These are phyloP conservation scores for Daphne laureola DNA, from an alignment of 441 rosid genomes.

Conservation along the genomic window DNA sequence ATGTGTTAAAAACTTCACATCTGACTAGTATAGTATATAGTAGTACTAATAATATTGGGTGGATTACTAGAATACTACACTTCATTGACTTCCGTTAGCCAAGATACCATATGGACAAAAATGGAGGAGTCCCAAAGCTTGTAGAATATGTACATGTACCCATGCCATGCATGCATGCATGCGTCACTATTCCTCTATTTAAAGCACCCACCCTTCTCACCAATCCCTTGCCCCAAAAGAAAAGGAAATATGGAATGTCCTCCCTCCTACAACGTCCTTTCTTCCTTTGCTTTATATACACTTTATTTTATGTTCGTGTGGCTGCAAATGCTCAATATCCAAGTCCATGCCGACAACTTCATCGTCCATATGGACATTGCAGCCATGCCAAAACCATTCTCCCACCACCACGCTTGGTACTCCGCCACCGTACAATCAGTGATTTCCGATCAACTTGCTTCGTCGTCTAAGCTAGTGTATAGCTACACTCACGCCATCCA, in stretches of 20 bases:
- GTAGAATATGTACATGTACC: conserved; percentile 8
- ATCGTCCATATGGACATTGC: conserved; percentile 49
- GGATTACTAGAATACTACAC: no score
- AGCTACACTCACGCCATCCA: conserved; percentile 35
- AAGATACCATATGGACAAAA: background rate
- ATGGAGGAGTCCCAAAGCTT: background rate
- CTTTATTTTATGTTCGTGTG: conserved; percentile 2
- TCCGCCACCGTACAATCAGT: conserved; percentile 34
- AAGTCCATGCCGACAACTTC: conserved; percentile 30
- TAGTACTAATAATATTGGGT: no score
- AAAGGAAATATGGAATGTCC: background rate
- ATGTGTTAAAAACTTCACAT: no score
- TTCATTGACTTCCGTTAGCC: no score
- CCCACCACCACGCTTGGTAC: conserved; percentile 35
- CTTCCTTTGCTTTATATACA: conserved; percentile 14
- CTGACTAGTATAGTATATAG: no score
- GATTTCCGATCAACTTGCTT: background rate
- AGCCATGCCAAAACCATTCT: conserved; percentile 46
- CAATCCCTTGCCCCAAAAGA: background rate
- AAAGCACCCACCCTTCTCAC: conserved; percentile 4
- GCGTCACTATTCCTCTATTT: conserved; percentile 17
- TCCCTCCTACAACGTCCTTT: background rate
- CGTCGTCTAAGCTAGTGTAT: conserved; percentile 30
- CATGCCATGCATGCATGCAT: no score
- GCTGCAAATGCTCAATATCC: conserved; percentile 12